Conservation (phyloP, 192 early-diverging fungal species). For the Funneliformis mosseae region DNA sequence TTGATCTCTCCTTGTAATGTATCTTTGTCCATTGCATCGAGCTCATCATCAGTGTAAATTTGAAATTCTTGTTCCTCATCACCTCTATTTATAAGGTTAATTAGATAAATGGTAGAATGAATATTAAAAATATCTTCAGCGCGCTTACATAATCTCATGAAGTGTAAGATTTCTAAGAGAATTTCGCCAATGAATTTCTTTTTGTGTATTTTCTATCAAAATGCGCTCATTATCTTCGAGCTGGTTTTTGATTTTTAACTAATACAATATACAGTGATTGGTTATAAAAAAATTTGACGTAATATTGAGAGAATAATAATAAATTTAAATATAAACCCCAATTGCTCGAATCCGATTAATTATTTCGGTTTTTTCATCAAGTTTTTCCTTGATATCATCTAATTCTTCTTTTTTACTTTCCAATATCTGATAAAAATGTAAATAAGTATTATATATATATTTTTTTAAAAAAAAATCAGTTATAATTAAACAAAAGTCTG, state of each 20-base stretch:
- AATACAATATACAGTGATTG: conserved; percentile 22
- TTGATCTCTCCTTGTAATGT: conserved; percentile 71
- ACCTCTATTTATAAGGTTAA: conserved; percentile 8
- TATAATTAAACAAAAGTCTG: background rate
- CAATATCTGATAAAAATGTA: conserved; percentile 46
- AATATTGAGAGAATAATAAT: too few species aligned
- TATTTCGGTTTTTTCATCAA: conserved; percentile 65
- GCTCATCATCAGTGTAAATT: conserved; percentile 61
- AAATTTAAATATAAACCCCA: conserved; percentile 49
- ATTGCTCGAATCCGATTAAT: conserved; percentile 68
- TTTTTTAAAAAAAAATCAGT: background rate
- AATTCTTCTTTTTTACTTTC: conserved; percentile 72
- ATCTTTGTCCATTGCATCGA: conserved; percentile 67
- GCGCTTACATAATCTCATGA: conserved; percentile 51
- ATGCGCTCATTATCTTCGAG: conserved; percentile 67
- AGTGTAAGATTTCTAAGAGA: conserved; percentile 51
- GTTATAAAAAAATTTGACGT: background rate
- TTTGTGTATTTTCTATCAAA: conserved; percentile 59
- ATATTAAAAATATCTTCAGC: conserved; percentile 3
- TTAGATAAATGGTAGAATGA: conserved; percentile 18
- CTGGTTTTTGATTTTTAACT: conserved; percentile 61
- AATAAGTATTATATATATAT: background rate
- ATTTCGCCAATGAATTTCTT: conserved; percentile 57
- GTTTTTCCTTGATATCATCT: conserved; percentile 63
- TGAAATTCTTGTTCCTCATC: conserved; percentile 55